phyloP scores from a whole-genome alignment of 768 basidiomycete species.

The Russula ochroleuca region DNA sequence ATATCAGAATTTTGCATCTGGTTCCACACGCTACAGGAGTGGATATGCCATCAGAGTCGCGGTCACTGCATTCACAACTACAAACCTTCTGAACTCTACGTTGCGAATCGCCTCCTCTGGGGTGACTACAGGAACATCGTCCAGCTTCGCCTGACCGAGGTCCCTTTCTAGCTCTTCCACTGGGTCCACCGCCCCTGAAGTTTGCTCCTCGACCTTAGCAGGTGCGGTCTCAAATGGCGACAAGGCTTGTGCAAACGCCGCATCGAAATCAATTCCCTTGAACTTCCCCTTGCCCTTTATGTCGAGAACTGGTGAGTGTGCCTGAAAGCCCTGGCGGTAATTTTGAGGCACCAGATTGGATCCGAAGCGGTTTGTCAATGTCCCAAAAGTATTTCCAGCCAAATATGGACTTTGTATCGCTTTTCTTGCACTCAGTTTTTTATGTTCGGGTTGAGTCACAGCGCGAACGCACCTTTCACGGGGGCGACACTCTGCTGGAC shows the following conservation, averaged over 20 bases:
- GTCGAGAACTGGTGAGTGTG: constrained; percentile 13
- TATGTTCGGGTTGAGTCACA: neutral
- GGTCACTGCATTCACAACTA: neutral
- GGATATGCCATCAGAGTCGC: neutral
- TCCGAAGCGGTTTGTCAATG: constrained; percentile 23
- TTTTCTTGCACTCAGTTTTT: neutral
- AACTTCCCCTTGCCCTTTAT: constrained; percentile 74
- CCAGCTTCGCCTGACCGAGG: constrained; percentile 35
- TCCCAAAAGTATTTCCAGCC: constrained; percentile 16
- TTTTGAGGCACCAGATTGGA: constrained; percentile 26
- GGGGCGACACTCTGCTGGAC: constrained; percentile 2
- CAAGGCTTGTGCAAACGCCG: constrained; percentile 68
- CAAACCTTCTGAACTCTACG: constrained; percentile 54
- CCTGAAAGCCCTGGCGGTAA: constrained; percentile 28
- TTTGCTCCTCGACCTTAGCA: constrained; percentile 37
- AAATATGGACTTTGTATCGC: constrained; percentile 16
- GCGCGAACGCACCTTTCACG: constrained; percentile 9
- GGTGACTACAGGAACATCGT: constrained; percentile 20
- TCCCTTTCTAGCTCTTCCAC: constrained; percentile 50
- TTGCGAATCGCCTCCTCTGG: constrained; percentile 26
- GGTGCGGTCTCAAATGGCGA: constrained; percentile 48
- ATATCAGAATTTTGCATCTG: constrained; percentile 54
- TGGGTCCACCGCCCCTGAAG: constrained; percentile 18
- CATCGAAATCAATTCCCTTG: constrained; percentile 75
- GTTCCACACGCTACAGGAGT: constrained; percentile 52